Evolutionary conservation across 2,329 filamentous ascomycete genomes (phyloP).

Genomic region (Teratosphaeria pseudoeucalypti): DNA sequence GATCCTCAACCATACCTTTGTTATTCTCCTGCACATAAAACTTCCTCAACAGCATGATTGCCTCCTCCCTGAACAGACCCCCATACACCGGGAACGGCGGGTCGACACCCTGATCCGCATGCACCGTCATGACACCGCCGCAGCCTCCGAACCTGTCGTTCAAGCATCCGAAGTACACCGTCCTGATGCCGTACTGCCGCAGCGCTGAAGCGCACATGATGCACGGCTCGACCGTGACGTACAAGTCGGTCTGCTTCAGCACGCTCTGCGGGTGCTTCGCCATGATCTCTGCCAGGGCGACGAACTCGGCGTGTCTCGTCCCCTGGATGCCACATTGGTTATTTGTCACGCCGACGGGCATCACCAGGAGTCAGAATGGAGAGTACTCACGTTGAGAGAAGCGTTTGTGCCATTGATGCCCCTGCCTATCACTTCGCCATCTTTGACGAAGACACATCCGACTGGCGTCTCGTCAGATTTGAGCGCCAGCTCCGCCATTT

Average conservation of each 20-base stretch:
- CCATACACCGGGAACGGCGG: conserved; percentile 71
- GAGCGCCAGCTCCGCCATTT: conserved; percentile 82
- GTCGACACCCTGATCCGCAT: conserved; percentile 66
- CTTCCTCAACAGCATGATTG: conserved; percentile 79
- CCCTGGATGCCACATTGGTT: conserved; percentile 42
- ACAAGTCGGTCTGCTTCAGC: conserved; percentile 66
- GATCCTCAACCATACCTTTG: conserved; percentile 50
- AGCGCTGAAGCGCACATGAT: conserved; percentile 97
- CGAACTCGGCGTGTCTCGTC: conserved; percentile 89
- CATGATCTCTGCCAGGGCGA: conserved; percentile 63
- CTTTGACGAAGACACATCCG: conserved; percentile 82
- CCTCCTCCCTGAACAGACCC: conserved; percentile 81
- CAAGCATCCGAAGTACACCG: conserved; percentile 87
- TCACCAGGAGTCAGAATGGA: not conserved
- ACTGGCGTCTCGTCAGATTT: conserved; percentile 86
- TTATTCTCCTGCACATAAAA: conserved; percentile 99
- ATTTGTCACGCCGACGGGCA: not conserved
- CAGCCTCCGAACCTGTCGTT: conserved; percentile 98
- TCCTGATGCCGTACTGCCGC: conserved; percentile 74
- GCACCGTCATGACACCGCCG: conserved; percentile 82
- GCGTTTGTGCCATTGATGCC: conserved; percentile 97
- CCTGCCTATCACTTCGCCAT: conserved; percentile 67
- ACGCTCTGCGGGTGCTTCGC: conserved; percentile 55
- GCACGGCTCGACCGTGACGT: conserved; percentile 96
- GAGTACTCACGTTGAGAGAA: conserved; percentile 52